A percentile compares a stretch with the other conserved stretches of the same genome.
Conservation (phyloP, 2,329 filamentous ascomycete genomes). For the Allantophomopsis lycopodina region DNA sequence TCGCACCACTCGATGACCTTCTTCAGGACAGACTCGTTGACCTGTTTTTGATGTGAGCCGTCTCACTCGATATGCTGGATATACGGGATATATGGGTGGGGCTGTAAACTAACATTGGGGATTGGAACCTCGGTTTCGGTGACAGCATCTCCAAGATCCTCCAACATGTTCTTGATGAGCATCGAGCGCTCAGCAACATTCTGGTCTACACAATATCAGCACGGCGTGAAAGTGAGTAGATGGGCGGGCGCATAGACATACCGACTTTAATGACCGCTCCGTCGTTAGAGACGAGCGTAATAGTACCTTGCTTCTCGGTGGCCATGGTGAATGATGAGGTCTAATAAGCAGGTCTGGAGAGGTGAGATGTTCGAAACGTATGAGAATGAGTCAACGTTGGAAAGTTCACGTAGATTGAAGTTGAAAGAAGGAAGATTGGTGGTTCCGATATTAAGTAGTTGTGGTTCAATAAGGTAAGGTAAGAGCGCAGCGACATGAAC, state of each 20-base stretch:
- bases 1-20: conserved; percentile 99
- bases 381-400: too few relatives aligned
- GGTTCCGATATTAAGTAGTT: too few relatives aligned
- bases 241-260: conserved; percentile 21
- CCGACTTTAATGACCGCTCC: conserved; percentile 31
- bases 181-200: conserved; percentile 81
- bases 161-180: conserved; percentile 96
- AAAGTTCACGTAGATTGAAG: too few relatives aligned
- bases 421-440: too few relatives aligned
- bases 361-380: too few relatives aligned
- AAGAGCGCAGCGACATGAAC: too few relatives aligned
- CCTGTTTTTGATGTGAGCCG: conserved; percentile 28
- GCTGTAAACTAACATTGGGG: conserved; percentile 48
- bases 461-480: too few relatives aligned
- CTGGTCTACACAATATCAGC: conserved; percentile 41
- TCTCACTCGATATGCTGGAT: too few relatives aligned
- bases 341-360: too few relatives aligned
- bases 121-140: conserved; percentile 53
- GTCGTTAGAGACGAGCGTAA: conserved; percentile 36
- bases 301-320: conserved; percentile 7
- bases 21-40: conserved; percentile 83
- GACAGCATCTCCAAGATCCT: conserved; percentile 65
- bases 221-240: background rate
- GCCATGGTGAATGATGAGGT: background rate
- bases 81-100: background rate